Base-by-base conservation (phyloP, 176 grass and related monocot genomes). In the Dendrocalamus sinicus region DNA sequence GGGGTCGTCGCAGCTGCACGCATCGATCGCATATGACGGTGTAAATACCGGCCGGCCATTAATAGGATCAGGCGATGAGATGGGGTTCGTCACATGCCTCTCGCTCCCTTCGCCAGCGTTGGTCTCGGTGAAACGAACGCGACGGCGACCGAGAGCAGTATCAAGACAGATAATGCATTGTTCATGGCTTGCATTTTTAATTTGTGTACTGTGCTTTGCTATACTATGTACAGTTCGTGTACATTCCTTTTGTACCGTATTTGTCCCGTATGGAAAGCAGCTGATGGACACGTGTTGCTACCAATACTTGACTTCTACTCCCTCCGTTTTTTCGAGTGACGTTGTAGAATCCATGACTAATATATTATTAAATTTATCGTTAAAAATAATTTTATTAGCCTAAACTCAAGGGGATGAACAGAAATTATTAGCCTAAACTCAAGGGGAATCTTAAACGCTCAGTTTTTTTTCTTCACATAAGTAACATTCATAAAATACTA, bases 351-450 rank as follows among this genome's bases (percentile, higher is more conserved):
- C 35, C 4, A 4, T 37, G 35, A 37, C 35, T 37, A 37, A 4
- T 37, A 37, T 43, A 1, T 43, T 7, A 43, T 43, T 8, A 43
- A 1, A 9, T 43, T 43, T 43, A 43, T 43, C 8, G 1, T 8
- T 8, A 8, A 7, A 43, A 43, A 43, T 43, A 43, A 1, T 43
- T 43, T 8, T 1, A 0, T 37, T 76, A 87, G 30, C 50, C 61
- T 82, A 19, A 67, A 87, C 35, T 50, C 44, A 30, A 6, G 22
- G 66, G 28, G 54, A 63, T n/a, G 2, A 12, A 55, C 22, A 73
- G 41, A 73, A 50, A 11, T 72, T 12, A 0, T 37, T 76, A 87
- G 30, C 50, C 61, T 82, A 19, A 67, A 87, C 35, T 50, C 44
- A 30, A 6, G 22, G 66, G 28, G 54, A 63, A 22, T 32, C 12